These are phyloP conservation scores for Cymbopogon flexuosus DNA, from an alignment of 202 grass and related monocot species.

Conservation along the genomic window DNA sequence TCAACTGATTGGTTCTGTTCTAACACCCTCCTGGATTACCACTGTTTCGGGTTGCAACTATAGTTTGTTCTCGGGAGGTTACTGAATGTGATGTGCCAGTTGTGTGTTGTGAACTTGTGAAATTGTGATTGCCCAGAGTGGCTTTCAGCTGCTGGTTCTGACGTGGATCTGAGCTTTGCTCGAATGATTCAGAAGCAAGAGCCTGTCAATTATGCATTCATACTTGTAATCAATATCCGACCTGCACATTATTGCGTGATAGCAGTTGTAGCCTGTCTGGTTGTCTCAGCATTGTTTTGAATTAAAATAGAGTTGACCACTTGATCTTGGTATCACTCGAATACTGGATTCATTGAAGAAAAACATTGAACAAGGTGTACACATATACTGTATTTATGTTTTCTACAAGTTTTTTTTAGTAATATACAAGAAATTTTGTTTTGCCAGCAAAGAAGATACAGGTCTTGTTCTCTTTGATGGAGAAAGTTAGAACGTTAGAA, in stretches of 20 bases:
- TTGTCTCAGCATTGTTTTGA: not conserved
- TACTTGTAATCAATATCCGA: slow-evolving; percentile 7
- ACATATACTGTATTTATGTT: not conserved
- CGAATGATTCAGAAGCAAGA: not conserved
- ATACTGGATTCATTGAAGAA: not conserved
- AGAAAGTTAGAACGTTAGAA: too few species aligned
- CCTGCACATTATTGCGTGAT: not conserved
- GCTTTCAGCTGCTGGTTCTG: not conserved
- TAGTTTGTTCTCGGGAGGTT: not conserved
- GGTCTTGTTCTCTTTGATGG: too few species aligned
- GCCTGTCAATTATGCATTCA: slow-evolving; percentile 2
- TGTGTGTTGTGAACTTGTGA: not conserved
- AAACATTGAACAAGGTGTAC: not conserved
- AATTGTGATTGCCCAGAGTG: not conserved
- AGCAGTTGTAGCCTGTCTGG: not conserved
- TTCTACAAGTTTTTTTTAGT: too few species aligned
- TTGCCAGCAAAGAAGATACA: not conserved
- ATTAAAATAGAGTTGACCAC: not conserved
- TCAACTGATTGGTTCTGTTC: not conserved
- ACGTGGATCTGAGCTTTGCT: slow-evolving; percentile 11
- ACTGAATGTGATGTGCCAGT: slow-evolving; percentile 2
- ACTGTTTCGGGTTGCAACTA: not conserved
- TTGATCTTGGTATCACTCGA: not conserved
- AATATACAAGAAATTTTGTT: not conserved
- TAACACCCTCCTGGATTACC: not conserved